Evolutionary conservation across 176 grass and related monocot species (phyloP).

Genomic region (Triticum turgidum): DNA sequence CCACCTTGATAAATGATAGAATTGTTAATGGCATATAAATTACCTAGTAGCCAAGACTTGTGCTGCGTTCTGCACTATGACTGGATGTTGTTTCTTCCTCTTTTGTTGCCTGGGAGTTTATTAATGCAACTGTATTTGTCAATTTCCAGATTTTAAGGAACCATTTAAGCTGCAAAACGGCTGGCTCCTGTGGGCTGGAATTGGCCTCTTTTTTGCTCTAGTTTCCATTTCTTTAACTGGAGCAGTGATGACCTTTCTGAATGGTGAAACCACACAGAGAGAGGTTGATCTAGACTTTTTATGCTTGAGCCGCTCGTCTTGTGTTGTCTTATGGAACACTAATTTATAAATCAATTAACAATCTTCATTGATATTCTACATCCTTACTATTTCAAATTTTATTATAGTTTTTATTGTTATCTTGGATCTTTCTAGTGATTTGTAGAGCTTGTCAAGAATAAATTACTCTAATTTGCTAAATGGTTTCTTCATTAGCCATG

Average conservation of each 20-base stretch:
- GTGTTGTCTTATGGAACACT: not conserved
- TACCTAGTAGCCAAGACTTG: constrained; percentile 3
- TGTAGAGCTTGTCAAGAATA: not conserved
- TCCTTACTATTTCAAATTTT: not conserved
- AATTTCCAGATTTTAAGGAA: constrained; percentile 73
- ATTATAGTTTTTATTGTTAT: not conserved
- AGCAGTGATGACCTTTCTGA: constrained; percentile 54
- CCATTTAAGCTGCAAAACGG: constrained; percentile 80
- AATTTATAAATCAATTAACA: not conserved
- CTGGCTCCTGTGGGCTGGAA: constrained; percentile 86
- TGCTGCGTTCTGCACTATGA: not conserved
- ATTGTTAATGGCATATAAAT: not conserved
- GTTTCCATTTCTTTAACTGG: constrained; percentile 68
- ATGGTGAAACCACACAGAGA: constrained; percentile 75
- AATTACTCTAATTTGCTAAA: not conserved
- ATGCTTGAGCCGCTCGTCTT: not conserved
- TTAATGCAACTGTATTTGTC: not conserved
- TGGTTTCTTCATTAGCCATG: not conserved
- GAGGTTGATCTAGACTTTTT: constrained; percentile 59
- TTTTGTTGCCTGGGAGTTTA: not conserved
- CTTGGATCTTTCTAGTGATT: not conserved
- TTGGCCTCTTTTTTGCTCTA: constrained; percentile 64
- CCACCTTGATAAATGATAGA: not conserved
- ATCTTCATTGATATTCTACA: not conserved
- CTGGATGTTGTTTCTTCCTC: not conserved